These are phyloP conservation scores for Aspergillus fischeri DNA, from an alignment of 2,329 filamentous ascomycete genomes.

Conservation along the genomic window DNA sequence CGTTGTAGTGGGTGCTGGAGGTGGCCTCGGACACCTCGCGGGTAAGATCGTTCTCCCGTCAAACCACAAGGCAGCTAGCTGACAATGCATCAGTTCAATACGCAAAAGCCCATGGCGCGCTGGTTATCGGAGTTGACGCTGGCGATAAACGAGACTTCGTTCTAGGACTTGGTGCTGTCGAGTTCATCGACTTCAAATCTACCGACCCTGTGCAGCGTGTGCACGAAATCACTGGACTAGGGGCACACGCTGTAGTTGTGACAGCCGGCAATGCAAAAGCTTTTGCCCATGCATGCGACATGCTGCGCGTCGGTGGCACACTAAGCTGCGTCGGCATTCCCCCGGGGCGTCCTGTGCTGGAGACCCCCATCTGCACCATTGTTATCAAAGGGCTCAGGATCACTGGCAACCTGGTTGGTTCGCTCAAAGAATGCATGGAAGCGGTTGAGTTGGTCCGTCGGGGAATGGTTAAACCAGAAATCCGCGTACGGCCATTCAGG, in stretches of 20 bases:
- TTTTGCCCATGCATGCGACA: conserved; percentile 41
- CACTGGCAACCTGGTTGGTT: conserved; percentile 43
- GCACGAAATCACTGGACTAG: conserved; percentile 34
- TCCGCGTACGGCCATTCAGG: conserved; percentile 40
- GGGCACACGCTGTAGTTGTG: conserved; percentile 42
- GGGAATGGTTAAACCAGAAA: conserved; percentile 41
- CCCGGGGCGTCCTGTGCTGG: conserved; percentile 33
- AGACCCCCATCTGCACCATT: conserved; percentile 42
- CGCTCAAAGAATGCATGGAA: conserved; percentile 44
- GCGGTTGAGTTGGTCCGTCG: conserved; percentile 42
- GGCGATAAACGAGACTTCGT: conserved; percentile 40
- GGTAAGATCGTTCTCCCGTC: conserved; percentile 21
- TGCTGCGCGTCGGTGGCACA: conserved; percentile 43
- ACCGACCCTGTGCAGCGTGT: conserved; percentile 34
- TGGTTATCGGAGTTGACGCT: conserved; percentile 42
- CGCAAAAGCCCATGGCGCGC: conserved; percentile 38
- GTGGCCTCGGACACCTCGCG: conserved; percentile 45
- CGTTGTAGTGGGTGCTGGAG: conserved; percentile 45
- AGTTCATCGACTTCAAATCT: conserved; percentile 41
- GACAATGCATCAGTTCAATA: conserved; percentile 38
- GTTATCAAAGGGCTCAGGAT: conserved; percentile 45
- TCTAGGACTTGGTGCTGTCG: conserved; percentile 35
- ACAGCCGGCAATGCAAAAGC: conserved; percentile 41
- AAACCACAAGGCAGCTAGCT: background rate
- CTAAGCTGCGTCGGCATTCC: conserved; percentile 45